A percentile compares a stretch with the other conserved stretches of the same genome.
Evolutionary conservation across 2,329 filamentous ascomycete species (phyloP).

Genomic region (Phoma sp.): DNA sequence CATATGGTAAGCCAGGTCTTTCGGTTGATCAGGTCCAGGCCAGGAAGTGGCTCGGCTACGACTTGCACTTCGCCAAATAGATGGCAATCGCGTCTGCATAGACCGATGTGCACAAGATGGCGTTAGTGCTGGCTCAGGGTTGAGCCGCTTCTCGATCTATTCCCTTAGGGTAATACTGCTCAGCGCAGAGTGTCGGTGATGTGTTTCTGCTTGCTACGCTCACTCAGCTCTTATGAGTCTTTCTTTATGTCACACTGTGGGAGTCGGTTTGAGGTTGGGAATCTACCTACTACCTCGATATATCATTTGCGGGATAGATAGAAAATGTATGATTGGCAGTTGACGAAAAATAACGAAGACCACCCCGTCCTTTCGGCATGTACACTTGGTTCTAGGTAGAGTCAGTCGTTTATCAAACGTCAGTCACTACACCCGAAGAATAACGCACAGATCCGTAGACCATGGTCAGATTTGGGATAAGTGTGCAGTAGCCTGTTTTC

Average conservation of each 20-base stretch:
- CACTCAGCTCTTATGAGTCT: constrained; percentile 9
- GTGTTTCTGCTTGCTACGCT: neutral
- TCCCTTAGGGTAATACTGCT: constrained; percentile 8
- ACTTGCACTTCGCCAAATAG: constrained; percentile 98
- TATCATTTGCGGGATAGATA: neutral
- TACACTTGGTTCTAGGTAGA: neutral
- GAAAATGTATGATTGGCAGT: constrained; percentile 12
- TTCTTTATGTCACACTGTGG: constrained; percentile 8
- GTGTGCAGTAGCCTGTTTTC: neutral
- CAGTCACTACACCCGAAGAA: neutral
- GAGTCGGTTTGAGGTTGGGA: neutral
- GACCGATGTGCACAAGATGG: neutral
- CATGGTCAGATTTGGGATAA: constrained; percentile 2
- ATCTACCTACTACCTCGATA: neutral
- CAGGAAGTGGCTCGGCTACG: constrained; percentile 96
- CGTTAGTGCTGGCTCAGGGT: neutral
- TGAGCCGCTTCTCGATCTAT: constrained; percentile 5
- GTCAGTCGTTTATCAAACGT: neutral
- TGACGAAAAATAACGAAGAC: neutral
- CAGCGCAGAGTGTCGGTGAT: constrained; percentile 8
- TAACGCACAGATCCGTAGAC: neutral
- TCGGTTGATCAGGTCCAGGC: constrained; percentile 76
- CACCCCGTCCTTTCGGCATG: neutral
- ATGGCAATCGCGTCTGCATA: neutral
- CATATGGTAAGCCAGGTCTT: constrained; percentile 92